phyloP scores from a whole-genome alignment of 202 grass and related monocot species.

The Zoysia matrella region DNA sequence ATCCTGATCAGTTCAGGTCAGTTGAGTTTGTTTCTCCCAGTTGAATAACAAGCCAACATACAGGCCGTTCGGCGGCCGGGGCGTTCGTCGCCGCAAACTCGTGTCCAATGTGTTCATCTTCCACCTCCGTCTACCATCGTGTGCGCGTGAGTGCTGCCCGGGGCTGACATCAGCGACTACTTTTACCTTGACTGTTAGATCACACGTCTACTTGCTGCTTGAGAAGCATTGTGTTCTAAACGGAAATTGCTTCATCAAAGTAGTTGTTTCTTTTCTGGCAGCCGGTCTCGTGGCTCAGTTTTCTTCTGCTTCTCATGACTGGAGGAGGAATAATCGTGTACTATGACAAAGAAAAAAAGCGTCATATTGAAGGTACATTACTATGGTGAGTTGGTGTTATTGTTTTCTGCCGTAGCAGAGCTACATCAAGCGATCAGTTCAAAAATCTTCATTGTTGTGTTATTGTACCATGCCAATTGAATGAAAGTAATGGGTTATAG shows the following conservation, averaged over 20 bases:
- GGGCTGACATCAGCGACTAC: neutral
- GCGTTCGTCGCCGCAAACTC: no score
- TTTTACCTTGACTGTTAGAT: neutral
- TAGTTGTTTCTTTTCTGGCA: conserved; percentile 40
- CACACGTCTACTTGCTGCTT: conserved; percentile 1
- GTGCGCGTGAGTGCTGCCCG: no score
- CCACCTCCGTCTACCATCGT: no score
- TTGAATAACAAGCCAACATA: no score
- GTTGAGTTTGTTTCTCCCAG: no score
- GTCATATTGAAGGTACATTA: conserved; percentile 95
- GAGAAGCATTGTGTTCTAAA: conserved; percentile 9
- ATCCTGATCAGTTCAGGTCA: no score
- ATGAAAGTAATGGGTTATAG: neutral
- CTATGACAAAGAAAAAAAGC: conserved; percentile 85
- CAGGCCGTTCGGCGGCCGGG: no score
- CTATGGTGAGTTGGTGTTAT: conserved; percentile 68
- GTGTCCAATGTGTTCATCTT: no score
- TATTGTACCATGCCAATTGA: neutral
- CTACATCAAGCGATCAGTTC: neutral
- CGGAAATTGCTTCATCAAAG: neutral
- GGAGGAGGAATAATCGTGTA: conserved; percentile 83
- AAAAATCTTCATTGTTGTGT: neutral
- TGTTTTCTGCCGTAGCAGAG: conserved; percentile 1
- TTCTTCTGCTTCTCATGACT: conserved; percentile 80
- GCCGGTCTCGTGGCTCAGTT: conserved; percentile 85